Base-by-base conservation (phyloP, 2,329 filamentous ascomycete species). In the Boeremia exigua region DNA sequence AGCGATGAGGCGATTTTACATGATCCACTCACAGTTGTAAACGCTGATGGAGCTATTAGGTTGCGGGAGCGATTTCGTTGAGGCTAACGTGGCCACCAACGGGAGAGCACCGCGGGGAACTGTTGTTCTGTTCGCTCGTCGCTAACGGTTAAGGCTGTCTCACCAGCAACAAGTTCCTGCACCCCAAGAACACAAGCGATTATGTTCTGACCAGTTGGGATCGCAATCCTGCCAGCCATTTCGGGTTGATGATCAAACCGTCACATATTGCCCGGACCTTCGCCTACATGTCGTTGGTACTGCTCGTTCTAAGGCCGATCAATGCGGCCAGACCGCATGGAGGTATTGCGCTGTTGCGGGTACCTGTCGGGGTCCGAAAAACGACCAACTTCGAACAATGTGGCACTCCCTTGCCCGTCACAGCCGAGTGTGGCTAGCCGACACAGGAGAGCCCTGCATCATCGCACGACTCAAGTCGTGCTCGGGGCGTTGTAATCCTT, bases 381-480 rank as follows among this genome's bases (percentile, higher is more conserved):
- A 23, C 9, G 19, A 15, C 15, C 19, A 23, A 15, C 23, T 36
- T 48, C 33, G 28, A 48, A 54, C 27, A 15, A 17, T 34, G 15
- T 39, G 46, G 45, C 34, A 17, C n/a, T 12, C 25, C 30, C 42
- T 23, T 30, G 30, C 17, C 36, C 42, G 36, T 46, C 30, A 37
- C 29, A 33, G 12, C 42, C 29, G 34, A 17, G 34, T 36, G 11
- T 30, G 42, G 46, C 53, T 55, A 50, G 53, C 40, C 46, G 10
- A 32, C 46, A 42, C 25, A 46, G 46, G 46, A 50, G 46, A 50
- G 53, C 53, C 53, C 46, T 55, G 46, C 30, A 46, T 40, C 27
- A 34, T 46, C 4, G 36, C 53, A 40, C 30, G 15, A 49, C 25
- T 40, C 33, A 32, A 43, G 44, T 34, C 34, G 30, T 39, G 25